Base-by-base conservation (phyloP, 164 flowering plant species). In the Vitis cinerea region DNA sequence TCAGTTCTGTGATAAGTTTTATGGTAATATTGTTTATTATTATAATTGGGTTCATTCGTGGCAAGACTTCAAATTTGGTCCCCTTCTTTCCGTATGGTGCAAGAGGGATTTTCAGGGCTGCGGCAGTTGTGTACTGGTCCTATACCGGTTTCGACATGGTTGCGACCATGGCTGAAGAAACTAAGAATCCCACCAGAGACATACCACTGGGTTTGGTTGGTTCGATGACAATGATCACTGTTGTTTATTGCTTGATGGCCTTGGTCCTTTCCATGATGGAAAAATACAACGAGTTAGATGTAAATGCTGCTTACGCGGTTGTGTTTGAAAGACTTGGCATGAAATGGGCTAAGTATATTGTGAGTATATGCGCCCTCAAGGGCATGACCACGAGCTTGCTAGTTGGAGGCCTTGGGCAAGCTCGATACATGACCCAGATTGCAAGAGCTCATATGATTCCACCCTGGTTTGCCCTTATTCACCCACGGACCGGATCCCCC, bases 381-480 rank as follows among this genome's bases (percentile, higher is more conserved):
- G 97, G 97, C 59, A 92, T 90, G 94, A 86, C 87, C 14, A 86
- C 92, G 0, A 90, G 92, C 37, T 54, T 92, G 75, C 72, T 92
- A 54, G 88, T 90, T 15, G 90, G 93, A 4, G 73, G 93, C 0
- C 80, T 92, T 1, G 97, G 95, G 51, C 97, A 92, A 76, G 90
- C 87, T 17, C 81, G 95, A 6, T 92, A 92, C 75, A 87, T 88
- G 2, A 92, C 97, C 64, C 97, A 92, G 63, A 90, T 92, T 66
- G 97, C 93, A 3, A 76, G 97, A 62, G 71, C 95, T 0, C 97
- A 92, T 70, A 86, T 92, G 95, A 92, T 92, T 30, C 97, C 97
- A 2, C 97, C 97, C 1, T 84, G 71, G 76, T 92, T 92, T 72
- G 97, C 92, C 44, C 78, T 78, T 11, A 85, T 92, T 44, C 97